Percentiles rank a stretch among this genome's conserved stretches.
phyloP scores from a whole-genome alignment of 306 rosid genomes.

The Macrotyloma uniflorum region DNA sequence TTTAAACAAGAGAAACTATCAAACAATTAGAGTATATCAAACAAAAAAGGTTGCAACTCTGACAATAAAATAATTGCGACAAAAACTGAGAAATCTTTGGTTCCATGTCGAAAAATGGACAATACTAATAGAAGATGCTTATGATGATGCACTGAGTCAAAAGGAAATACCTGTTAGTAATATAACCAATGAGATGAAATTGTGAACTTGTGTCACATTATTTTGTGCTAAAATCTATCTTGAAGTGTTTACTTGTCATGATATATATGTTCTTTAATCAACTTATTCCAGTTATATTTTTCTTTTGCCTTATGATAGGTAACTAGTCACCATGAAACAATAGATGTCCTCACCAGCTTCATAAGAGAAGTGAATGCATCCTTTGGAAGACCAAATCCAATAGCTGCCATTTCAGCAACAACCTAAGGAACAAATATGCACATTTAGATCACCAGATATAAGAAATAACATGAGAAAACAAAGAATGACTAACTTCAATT shows the following conservation, averaged over 20 bases:
- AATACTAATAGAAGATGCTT: background rate
- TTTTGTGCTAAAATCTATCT: background rate
- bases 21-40: conserved; percentile 1
- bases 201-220: background rate
- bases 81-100: background rate
- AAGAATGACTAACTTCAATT: conserved; percentile 54
- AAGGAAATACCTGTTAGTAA: background rate
- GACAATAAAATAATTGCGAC: background rate
- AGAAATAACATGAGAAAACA: background rate
- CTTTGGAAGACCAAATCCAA: conserved; percentile 89
- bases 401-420: conserved; percentile 97
- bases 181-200: background rate
- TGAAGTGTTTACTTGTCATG: background rate
- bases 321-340: conserved; percentile 21
- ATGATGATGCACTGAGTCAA: background rate
- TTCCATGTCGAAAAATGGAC: conserved; percentile 21
- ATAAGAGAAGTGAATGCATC: conserved; percentile 91
- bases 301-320: background rate
- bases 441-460: conserved; percentile 21
- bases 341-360: conserved; percentile 66
- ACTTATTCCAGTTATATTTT: background rate
- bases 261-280: background rate
- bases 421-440: conserved; percentile 53
- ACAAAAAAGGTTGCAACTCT: background rate
- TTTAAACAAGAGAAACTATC: background rate